A percentile compares a stretch with the other conserved stretches of the same genome.
These are phyloP conservation scores for Vicia villosa DNA, from an alignment of 306 rosid species.

Conservation along the genomic window DNA sequence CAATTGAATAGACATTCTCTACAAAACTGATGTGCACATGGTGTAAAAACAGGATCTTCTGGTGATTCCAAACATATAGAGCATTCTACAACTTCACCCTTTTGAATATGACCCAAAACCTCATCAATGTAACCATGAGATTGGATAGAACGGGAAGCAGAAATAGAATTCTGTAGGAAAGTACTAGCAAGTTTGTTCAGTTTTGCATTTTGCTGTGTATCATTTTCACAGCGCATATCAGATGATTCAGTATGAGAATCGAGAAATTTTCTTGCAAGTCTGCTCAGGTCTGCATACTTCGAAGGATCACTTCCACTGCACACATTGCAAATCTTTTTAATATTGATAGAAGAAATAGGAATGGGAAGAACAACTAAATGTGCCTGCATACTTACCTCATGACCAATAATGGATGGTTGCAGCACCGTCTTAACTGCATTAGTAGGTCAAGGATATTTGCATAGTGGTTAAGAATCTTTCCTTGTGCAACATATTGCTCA, in stretches of 20 bases:
- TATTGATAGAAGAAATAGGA: conserved; percentile 2
- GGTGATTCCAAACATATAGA: conserved; percentile 87
- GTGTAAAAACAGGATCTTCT: conserved; percentile 86
- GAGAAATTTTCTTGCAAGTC: conserved; percentile 38
- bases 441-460: conserved; percentile 82
- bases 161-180: conserved; percentile 47
- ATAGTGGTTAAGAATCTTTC: conserved; percentile 78
- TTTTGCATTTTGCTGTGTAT: conserved; percentile 53
- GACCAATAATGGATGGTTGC: conserved; percentile 85
- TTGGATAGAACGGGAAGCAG: conserved; percentile 41
- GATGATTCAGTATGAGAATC: conserved; percentile 29
- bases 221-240: conserved; percentile 35
- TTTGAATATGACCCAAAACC: conserved; percentile 62
- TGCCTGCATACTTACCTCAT: conserved; percentile 56
- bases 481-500: conserved; percentile 82
- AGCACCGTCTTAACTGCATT: conserved; percentile 84
- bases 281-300: conserved; percentile 45
- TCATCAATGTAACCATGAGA: conserved; percentile 61
- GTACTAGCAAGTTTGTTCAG: conserved; percentile 59
- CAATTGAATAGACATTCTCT: conserved; percentile 74
- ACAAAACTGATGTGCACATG: conserved; percentile 90
- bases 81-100: conserved; percentile 66
- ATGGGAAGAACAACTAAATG: conserved; percentile 5
- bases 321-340: conserved; percentile 15
- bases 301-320: conserved; percentile 44